These are phyloP conservation scores for Silene vulgaris DNA, from an alignment of 179 eudicot genomes.

Conservation along the genomic window DNA sequence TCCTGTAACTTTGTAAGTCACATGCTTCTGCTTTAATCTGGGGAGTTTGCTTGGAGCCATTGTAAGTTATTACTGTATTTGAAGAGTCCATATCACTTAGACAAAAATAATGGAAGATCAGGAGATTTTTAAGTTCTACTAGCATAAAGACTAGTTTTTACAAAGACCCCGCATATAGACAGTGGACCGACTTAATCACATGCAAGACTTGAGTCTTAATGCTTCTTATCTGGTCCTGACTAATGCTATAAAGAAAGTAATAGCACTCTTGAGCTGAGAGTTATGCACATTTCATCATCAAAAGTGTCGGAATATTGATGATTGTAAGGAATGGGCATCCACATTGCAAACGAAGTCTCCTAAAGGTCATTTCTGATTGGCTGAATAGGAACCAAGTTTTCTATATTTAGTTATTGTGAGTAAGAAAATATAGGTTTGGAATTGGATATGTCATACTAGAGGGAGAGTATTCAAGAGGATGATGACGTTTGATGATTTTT, in stretches of 20 bases:
- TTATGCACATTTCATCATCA: neutral
- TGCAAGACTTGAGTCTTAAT: neutral
- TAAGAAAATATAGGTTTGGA: neutral
- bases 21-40: neutral
- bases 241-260: neutral
- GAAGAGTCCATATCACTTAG: neutral
- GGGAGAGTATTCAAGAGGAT: neutral
- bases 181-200: neutral
- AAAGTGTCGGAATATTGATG: neutral
- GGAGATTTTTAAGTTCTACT: neutral
- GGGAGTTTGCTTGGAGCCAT: neutral
- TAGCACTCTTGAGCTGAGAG: neutral
- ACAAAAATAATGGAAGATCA: neutral
- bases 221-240: neutral
- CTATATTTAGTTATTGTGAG: neutral
- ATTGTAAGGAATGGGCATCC: neutral
- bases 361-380: neutral
- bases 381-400: conserved; percentile 7
- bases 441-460: neutral
- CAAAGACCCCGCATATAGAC: neutral
- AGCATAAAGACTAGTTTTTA: neutral
- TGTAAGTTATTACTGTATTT: neutral
- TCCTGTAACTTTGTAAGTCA: neutral
- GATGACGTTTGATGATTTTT: neutral
- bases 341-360: neutral